A percentile compares a stretch with the other conserved stretches of the same genome.
These are phyloP conservation scores for Acacia melanoxylon DNA, from an alignment of 306 rosid genomes.

Conservation along the genomic window DNA sequence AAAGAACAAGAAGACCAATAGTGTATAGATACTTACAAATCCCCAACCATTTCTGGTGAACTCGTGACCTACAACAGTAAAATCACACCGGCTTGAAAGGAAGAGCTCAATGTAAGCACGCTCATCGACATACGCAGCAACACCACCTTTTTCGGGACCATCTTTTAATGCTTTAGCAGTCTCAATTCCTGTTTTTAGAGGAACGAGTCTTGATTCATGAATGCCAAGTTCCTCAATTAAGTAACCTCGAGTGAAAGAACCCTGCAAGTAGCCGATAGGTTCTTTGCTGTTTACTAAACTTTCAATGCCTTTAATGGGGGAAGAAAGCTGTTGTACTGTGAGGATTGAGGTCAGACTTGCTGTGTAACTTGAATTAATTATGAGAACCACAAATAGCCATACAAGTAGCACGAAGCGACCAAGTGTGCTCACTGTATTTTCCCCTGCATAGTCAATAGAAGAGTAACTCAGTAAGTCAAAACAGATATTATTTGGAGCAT, in stretches of 20 bases:
- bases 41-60: conserved; percentile 98
- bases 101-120: conserved; percentile 87
- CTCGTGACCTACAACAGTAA: conserved; percentile 81
- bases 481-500: conserved; percentile 3
- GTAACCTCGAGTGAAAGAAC: conserved; percentile 69
- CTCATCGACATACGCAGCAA: conserved; percentile 83
- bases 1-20: not conserved
- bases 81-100: conserved; percentile 81
- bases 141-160: conserved; percentile 81
- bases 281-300: conserved; percentile 55
- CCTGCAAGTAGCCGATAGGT: conserved; percentile 86
- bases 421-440: conserved; percentile 86
- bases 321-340: conserved; percentile 87
- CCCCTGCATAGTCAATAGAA: conserved; percentile 54
- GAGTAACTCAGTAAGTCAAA: conserved; percentile 22
- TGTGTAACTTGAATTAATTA: conserved; percentile 92
- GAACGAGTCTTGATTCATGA: conserved; percentile 69
- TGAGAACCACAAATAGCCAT: conserved; percentile 94
- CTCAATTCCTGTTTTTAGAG: conserved; percentile 62
- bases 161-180: conserved; percentile 60
- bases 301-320: conserved; percentile 82
- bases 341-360: conserved; percentile 98
- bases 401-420: conserved; percentile 88
- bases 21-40: conserved; percentile 69
- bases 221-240: conserved; percentile 69